Evolutionary conservation across 306 rosid species (phyloP).

Genomic region (Casuarina glauca): DNA sequence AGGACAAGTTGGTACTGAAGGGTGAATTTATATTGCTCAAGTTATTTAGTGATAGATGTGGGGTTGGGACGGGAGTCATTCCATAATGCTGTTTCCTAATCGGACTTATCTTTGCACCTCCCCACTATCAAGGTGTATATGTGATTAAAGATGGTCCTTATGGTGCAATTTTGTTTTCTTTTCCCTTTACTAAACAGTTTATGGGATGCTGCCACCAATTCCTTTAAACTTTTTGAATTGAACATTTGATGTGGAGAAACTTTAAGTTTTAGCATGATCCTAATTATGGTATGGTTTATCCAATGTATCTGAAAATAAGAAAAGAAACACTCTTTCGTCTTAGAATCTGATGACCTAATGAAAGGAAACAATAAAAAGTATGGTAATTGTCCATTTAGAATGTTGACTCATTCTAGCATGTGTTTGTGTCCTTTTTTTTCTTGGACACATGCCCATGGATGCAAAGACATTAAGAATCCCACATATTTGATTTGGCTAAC

Average conservation of each 20-base stretch:
- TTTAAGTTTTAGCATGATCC: background rate
- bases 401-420: background rate
- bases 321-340: background rate
- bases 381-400: background rate
- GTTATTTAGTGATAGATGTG: background rate
- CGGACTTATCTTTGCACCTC: background rate
- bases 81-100: background rate
- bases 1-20: background rate
- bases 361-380: background rate
- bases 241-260: background rate
- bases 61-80: background rate
- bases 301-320: background rate
- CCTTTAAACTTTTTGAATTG: background rate
- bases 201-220: background rate
- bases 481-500: background rate
- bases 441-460: background rate
- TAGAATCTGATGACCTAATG: background rate
- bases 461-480: background rate
- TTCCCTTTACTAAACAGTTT: background rate
- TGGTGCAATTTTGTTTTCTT: background rate
- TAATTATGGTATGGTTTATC: background rate
- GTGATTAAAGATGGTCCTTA: background rate
- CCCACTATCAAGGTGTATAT: background rate
- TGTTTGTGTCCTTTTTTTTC: background rate
- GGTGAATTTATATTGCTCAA: background rate